These are phyloP conservation scores for Novymonas esmeraldas DNA, from an alignment of 208 protist species.

Conservation along the genomic window DNA sequence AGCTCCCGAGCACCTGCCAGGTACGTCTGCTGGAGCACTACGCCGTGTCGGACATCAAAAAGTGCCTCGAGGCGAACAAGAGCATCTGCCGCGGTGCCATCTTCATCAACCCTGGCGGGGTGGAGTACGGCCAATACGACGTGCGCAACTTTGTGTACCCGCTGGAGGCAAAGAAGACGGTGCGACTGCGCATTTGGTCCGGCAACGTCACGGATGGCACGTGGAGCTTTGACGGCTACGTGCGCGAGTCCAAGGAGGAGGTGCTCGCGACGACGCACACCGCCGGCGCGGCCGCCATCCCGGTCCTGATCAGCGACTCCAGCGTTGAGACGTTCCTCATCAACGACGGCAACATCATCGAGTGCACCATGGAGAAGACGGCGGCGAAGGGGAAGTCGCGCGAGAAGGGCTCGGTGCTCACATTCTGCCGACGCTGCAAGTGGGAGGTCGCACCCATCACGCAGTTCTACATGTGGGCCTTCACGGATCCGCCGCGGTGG, in stretches of 20 bases:
- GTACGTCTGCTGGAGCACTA: constrained; percentile 73
- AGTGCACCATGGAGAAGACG: constrained; percentile 59
- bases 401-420: constrained; percentile 41
- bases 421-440: constrained; percentile 67
- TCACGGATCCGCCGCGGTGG: constrained; percentile 57
- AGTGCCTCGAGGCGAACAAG: constrained; percentile 57
- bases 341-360: constrained; percentile 89
- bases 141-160: constrained; percentile 80
- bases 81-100: constrained; percentile 58
- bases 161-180: constrained; percentile 58
- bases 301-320: constrained; percentile 57
- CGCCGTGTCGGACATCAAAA: constrained; percentile 54
- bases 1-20: constrained; percentile 38
- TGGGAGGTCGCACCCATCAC: constrained; percentile 78
- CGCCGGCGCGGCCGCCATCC: constrained; percentile 25
- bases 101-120: constrained; percentile 84
- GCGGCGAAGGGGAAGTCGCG: constrained; percentile 29
- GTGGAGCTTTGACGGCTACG: constrained; percentile 82
- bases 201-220: constrained; percentile 27
- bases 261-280: constrained; percentile 37
- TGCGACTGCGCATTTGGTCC: constrained; percentile 78
- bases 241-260: constrained; percentile 53
- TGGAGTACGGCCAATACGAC: constrained; percentile 68
- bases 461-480: constrained; percentile 59
- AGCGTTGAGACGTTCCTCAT: constrained; percentile 63